Conservation (phyloP, 73 alveolate species). For the Symbiodinium natans region DNA sequence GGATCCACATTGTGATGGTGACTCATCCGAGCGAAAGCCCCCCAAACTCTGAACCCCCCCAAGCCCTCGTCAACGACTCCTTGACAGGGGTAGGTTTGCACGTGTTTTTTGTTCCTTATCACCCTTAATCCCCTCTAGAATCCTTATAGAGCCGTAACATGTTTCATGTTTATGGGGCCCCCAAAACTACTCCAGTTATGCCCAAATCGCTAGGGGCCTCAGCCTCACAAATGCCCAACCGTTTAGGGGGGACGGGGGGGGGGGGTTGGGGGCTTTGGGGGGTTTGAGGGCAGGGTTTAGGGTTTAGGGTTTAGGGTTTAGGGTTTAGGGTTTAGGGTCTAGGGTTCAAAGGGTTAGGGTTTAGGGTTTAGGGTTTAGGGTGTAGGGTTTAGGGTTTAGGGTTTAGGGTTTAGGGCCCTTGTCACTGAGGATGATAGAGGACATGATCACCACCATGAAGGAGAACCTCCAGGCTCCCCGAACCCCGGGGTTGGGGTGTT, state of each 20-base stretch:
- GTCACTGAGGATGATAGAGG: slow-evolving; percentile 42
- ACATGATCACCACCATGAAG: slow-evolving; percentile 75
- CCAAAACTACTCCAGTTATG: too few species aligned
- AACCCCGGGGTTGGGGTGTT: background rate
- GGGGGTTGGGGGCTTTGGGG: too few species aligned
- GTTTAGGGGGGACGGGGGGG: too few species aligned
- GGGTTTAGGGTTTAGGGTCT: background rate
- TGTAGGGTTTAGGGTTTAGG: too few species aligned
- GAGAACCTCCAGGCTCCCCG: slow-evolving; percentile 44
- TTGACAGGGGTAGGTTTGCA: background rate
- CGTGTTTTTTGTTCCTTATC: background rate
- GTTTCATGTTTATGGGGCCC: too few species aligned
- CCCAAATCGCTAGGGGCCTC: too few species aligned
- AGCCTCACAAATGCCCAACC: too few species aligned
- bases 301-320: background rate
- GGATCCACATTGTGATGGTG: background rate
- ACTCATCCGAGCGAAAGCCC: too few species aligned
- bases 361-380: background rate
- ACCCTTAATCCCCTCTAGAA: too few species aligned
- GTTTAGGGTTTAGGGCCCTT: too few species aligned
- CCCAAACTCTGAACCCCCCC: too few species aligned
- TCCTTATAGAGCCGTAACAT: too few species aligned
- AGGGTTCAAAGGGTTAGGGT: background rate
- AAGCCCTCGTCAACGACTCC: background rate
- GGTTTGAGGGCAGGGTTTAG: background rate